Conservation (phyloP, 176 grass and related monocot genomes). For the Juncus inflexus region DNA sequence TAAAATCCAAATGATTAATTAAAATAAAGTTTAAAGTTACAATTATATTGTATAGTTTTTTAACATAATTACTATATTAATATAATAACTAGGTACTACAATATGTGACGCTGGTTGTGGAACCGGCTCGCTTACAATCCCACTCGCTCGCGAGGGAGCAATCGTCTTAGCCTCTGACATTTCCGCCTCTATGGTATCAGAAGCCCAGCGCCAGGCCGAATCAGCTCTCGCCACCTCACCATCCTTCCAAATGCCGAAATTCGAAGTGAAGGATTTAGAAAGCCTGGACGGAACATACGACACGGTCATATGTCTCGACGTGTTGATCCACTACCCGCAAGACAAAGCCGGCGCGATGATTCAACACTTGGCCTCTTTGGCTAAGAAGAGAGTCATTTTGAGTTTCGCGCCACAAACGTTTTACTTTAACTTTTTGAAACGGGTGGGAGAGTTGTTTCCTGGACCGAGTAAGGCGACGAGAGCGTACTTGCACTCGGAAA, state of each 20-base stretch:
- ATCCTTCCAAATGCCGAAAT: conserved; percentile 55
- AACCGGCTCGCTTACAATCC: conserved; percentile 68
- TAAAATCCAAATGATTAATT: too few species aligned
- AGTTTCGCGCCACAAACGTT: conserved; percentile 88
- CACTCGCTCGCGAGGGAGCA: conserved; percentile 56
- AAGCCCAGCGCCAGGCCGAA: conserved; percentile 60
- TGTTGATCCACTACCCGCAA: conserved; percentile 88
- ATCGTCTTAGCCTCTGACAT: conserved; percentile 71
- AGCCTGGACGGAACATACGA: conserved; percentile 49
- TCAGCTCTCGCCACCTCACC: conserved; percentile 4
- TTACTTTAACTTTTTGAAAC: conserved; percentile 76
- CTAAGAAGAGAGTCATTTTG: conserved; percentile 59
- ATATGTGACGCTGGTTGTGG: conserved; percentile 93
- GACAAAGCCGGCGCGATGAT: conserved; percentile 82
- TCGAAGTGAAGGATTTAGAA: conserved; percentile 69
- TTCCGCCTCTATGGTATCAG: conserved; percentile 67
- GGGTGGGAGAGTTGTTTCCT: conserved; percentile 84
- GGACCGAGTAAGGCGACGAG: conserved; percentile 86
- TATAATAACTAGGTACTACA: conserved; percentile 39
- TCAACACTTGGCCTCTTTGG: conserved; percentile 69
- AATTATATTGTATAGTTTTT: too few species aligned
- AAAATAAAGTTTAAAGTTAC: too few species aligned
- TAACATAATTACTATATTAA: background rate
- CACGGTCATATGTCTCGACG: conserved; percentile 87
- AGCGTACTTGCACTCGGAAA: conserved; percentile 76